Conservation (phyloP, 306 rosid genomes). For the Dalbergia cochinchinensis region DNA sequence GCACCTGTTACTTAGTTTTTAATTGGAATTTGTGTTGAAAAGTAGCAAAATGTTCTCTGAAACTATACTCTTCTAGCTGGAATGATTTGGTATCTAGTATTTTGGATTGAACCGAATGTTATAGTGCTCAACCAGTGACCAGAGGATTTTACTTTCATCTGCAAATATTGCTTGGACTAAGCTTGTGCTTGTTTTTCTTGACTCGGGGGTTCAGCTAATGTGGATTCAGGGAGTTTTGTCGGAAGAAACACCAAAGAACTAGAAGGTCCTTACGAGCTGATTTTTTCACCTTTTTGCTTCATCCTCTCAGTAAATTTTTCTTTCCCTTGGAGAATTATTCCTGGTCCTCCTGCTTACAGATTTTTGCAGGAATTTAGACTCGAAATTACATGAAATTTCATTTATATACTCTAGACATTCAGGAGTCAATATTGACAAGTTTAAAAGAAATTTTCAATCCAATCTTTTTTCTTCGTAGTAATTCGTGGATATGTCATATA, state of each 20-base stretch:
- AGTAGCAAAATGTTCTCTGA: background rate
- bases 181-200: background rate
- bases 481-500: background rate
- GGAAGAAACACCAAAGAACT: background rate
- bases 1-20: background rate
- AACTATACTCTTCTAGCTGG: background rate
- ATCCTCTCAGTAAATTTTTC: background rate
- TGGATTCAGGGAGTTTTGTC: background rate
- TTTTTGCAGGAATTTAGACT: no score
- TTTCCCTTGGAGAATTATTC: background rate
- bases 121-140: background rate
- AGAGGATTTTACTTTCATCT: background rate
- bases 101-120: background rate
- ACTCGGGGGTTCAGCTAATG: background rate
- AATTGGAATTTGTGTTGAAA: background rate
- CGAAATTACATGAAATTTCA: background rate
- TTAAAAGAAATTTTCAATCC: background rate
- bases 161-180: background rate
- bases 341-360: background rate
- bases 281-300: background rate
- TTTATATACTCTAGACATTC: background rate
- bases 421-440: no score
- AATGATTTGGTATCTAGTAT: constrained; percentile 7
- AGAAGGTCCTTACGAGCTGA: background rate
- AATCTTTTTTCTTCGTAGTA: background rate